These are phyloP conservation scores for Candida ipomoeae DNA, from an alignment of 805 yeast species.

Conservation along the genomic window DNA sequence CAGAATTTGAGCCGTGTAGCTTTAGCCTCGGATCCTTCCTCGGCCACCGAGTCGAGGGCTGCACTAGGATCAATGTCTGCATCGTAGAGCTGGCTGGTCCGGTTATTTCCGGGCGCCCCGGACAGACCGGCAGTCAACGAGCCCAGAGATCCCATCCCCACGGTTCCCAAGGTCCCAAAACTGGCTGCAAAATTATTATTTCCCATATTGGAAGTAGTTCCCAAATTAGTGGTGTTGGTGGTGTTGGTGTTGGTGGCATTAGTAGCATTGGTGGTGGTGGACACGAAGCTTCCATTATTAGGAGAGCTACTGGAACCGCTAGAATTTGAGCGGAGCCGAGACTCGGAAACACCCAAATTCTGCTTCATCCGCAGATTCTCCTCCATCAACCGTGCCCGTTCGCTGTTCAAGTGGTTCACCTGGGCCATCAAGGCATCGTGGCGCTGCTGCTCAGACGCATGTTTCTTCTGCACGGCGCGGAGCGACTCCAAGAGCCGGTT, in stretches of 20 bases:
- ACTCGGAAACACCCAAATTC: background rate
- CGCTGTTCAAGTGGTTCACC: conserved; percentile 45
- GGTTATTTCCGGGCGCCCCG: background rate
- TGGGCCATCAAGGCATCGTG: conserved; percentile 47
- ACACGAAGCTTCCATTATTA: background rate
- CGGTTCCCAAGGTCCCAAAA: too few species aligned
- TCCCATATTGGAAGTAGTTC: too few species aligned
- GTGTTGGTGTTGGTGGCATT: too few species aligned
- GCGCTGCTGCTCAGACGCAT: conserved; percentile 38
- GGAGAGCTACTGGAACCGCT: background rate
- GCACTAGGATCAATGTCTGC: conserved; percentile 8
- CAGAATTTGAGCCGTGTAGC: conserved; percentile 43
- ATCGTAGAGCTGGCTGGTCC: conserved; percentile 8
- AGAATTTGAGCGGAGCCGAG: background rate
- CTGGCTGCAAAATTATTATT: too few species aligned
- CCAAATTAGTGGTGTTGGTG: too few species aligned
- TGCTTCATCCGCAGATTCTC: conserved; percentile 5
- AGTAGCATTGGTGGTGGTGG: too few species aligned
- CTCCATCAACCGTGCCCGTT: conserved; percentile 42
- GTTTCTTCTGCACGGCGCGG: conserved; percentile 38
- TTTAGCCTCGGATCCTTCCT: conserved; percentile 28
- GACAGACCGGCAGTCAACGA: too few species aligned
- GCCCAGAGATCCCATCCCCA: too few species aligned
- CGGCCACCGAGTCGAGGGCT: conserved; percentile 9
- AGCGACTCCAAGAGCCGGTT: conserved; percentile 29